phyloP scores from a whole-genome alignment of 2,329 filamentous ascomycete species.

The Botryotinia convoluta region DNA sequence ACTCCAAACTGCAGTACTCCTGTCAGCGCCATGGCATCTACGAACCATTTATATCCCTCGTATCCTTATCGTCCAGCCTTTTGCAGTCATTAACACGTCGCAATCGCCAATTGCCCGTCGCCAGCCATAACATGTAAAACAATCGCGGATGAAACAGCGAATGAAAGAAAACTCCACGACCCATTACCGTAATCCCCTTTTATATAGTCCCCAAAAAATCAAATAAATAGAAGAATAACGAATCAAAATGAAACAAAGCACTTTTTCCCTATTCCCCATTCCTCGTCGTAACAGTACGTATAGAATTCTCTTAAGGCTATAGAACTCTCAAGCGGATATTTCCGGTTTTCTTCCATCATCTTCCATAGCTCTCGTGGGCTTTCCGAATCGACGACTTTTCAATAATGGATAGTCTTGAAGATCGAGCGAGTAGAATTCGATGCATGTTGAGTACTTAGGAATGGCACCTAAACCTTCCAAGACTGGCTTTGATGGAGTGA shows the following conservation, averaged over 20 bases:
- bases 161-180: neutral
- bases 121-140: neutral
- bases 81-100: slow-evolving; percentile 2
- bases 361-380: neutral
- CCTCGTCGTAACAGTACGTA: neutral
- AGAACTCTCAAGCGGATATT: neutral
- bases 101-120: neutral
- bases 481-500: neutral
- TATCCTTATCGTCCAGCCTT: slow-evolving; percentile 2
- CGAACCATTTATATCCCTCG: slow-evolving; percentile 1
- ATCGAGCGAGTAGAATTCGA: neutral
- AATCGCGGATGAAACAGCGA: neutral
- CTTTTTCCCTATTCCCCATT: neutral
- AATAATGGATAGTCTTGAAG: neutral
- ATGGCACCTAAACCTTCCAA: neutral
- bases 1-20: slow-evolving; percentile 9
- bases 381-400: neutral
- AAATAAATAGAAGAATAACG: neutral
- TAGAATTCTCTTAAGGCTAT: neutral
- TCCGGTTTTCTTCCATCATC: neutral
- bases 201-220: neutral
- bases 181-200: neutral
- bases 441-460: neutral
- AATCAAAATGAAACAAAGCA: neutral
- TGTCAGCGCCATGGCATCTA: slow-evolving; percentile 8